phyloP scores from a whole-genome alignment of 2,329 filamentous ascomycete species.

The Dryadomyces quercivorus region DNA sequence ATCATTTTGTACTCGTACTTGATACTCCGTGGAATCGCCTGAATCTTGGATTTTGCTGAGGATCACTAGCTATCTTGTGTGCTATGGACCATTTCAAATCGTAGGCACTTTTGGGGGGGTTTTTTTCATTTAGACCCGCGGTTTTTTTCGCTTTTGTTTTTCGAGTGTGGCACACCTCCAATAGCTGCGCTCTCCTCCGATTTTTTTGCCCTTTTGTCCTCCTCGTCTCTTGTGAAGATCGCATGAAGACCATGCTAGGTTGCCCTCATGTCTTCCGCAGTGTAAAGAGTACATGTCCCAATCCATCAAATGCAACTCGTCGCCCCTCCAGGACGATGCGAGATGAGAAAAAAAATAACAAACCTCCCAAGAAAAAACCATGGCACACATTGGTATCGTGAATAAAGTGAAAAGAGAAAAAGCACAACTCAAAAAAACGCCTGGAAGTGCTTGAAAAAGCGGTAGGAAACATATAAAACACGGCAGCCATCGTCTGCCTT shows the following conservation, averaged over 20 bases:
- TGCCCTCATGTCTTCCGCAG: constrained; percentile 1
- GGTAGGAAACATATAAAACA: constrained; percentile 1
- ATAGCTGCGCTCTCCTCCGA: background rate
- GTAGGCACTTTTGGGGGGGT: no score
- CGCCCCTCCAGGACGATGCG: background rate
- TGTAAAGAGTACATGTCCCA: constrained; percentile 2
- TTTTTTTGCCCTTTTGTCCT: background rate
- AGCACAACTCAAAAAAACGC: background rate
- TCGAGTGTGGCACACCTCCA: no score
- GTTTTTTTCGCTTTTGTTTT: constrained; percentile 1
- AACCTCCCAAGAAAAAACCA: background rate
- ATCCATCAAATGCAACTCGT: background rate
- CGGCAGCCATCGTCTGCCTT: background rate
- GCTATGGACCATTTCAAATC: no score
- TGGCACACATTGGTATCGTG: constrained; percentile 2
- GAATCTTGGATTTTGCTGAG: no score
- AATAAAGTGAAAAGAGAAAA: background rate
- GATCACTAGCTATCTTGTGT: no score
- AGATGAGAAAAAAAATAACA: background rate
- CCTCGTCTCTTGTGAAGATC: background rate
- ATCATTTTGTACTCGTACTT: no score
- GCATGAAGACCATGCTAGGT: constrained; percentile 1
- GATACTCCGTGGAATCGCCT: no score
- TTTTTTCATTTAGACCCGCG: background rate
- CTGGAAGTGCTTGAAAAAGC: background rate